Base-by-base conservation (phyloP, 306 rosid species). In the Lupinus albus region DNA sequence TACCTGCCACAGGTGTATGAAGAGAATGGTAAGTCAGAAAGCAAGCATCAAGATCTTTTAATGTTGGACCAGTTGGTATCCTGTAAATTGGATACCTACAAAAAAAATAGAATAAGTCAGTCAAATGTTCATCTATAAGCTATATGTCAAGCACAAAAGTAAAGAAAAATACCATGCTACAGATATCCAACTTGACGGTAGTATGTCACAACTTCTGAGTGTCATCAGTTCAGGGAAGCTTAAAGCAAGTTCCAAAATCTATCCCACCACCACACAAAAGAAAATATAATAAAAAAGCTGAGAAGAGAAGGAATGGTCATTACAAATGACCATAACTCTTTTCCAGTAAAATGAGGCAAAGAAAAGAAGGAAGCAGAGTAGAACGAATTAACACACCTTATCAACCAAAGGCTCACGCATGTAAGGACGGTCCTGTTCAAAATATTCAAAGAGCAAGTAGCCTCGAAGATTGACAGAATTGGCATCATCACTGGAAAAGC, bases 31-130 rank as follows among this genome's bases (percentile, higher is more conserved):
- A 92, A 4, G 98, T 84, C 70, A 92, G 82, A 70, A 92, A 92
- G 82, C 98, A 89, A 17, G 98, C 96, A 75, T 92, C 89, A 15
- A 92, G 83, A 81, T 92, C 96, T 80, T 77, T 92, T 76, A 92
- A 76, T 65, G 96, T 92, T 70, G 92, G 96, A 41, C 98, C 98
- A 8, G 92, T 92, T 64, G 98, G 98, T 71, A 89, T 92, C 79
- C 98, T 79, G 76, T 92, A 92, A 73, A 92, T 92, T 10, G 96
- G 98, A 83, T 92, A 92, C 98, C 98, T 92, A 64, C 72, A 78
- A 70, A 21, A 61, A 67, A 52, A 55, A 77, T 1, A 56, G 71
- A 69, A 67, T 45, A 72, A 9, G 46, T 36, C 65, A 70, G 74
- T 76, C 47, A 53, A 60, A 47, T 42, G 50, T 49, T 25, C 32